These are phyloP conservation scores for Venturia effusa DNA, from an alignment of 2,329 filamentous ascomycete species.

Conservation along the genomic window DNA sequence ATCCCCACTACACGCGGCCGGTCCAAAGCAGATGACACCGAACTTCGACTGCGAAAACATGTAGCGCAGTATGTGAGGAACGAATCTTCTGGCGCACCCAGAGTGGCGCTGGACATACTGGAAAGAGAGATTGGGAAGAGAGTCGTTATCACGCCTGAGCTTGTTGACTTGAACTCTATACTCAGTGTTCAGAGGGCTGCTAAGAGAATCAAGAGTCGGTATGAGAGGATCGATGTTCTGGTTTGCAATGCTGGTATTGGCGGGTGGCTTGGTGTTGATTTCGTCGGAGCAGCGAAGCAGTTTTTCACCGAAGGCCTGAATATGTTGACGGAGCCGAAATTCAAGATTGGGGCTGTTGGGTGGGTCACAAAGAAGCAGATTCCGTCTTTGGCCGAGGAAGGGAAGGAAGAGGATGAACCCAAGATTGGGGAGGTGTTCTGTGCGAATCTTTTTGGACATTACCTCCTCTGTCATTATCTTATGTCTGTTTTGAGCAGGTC, in stretches of 20 bases:
- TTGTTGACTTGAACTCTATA: slow-evolving; percentile 46
- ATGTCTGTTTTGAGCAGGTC: slow-evolving; percentile 54
- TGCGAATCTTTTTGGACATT: slow-evolving; percentile 92
- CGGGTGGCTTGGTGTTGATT: slow-evolving; percentile 74
- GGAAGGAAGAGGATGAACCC: slow-evolving; percentile 34
- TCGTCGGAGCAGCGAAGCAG: slow-evolving; percentile 45
- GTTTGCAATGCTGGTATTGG: slow-evolving; percentile 85
- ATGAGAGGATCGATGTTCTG: slow-evolving; percentile 66
- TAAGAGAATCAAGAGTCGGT: slow-evolving; percentile 38
- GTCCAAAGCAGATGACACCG: slow-evolving; percentile 64
- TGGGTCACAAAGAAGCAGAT: slow-evolving; percentile 44
- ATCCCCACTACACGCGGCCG: slow-evolving; percentile 73
- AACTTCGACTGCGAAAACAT: slow-evolving; percentile 52
- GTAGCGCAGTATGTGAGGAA: slow-evolving; percentile 33
- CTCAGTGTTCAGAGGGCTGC: slow-evolving; percentile 44
- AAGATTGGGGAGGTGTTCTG: slow-evolving; percentile 73
- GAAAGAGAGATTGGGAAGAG: slow-evolving; percentile 18
- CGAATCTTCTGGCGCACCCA: neutral
- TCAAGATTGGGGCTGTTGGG: slow-evolving; percentile 55
- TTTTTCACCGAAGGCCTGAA: slow-evolving; percentile 58
- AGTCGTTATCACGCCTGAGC: slow-evolving; percentile 45
- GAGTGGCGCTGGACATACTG: slow-evolving; percentile 15
- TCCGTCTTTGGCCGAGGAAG: slow-evolving; percentile 13
- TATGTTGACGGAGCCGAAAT: slow-evolving; percentile 65
- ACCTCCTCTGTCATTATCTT: slow-evolving; percentile 73